Evolutionary conservation across 2,329 filamentous ascomycete species (phyloP).

Genomic region (Ophiostoma pallidulum): DNA sequence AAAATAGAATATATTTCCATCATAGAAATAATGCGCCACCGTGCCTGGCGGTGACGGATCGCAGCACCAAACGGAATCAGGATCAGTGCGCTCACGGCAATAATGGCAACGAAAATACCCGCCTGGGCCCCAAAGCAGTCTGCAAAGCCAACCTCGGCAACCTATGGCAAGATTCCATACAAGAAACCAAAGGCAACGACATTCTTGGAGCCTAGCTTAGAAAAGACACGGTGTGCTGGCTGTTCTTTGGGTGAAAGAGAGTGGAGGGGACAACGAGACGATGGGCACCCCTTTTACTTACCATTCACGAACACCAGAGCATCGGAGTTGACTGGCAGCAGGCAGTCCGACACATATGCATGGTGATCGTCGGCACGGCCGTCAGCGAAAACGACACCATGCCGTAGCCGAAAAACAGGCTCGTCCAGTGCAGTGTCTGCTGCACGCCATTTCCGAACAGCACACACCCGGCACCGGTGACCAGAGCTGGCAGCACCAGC

Average conservation of each 20-base stretch:
- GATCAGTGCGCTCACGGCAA: slow-evolving; percentile 20
- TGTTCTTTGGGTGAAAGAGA: too few species aligned
- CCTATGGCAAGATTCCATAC: slow-evolving; percentile 35
- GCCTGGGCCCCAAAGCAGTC: slow-evolving; percentile 23
- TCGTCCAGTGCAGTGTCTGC: slow-evolving; percentile 31
- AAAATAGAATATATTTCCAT: not conserved
- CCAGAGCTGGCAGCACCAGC: slow-evolving; percentile 29
- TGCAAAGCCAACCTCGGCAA: slow-evolving; percentile 21
- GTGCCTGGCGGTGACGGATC: slow-evolving; percentile 22
- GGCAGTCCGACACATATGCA: slow-evolving; percentile 33
- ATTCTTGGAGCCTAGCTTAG: slow-evolving; percentile 29
- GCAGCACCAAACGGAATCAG: slow-evolving; percentile 21
- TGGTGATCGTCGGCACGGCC: slow-evolving; percentile 32
- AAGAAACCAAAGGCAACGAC: slow-evolving; percentile 39
- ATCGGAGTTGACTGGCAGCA: slow-evolving; percentile 24
- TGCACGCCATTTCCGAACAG: slow-evolving; percentile 36
- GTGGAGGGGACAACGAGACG: slow-evolving; percentile 3
- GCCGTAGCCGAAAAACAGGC: slow-evolving; percentile 36
- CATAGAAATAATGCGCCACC: slow-evolving; percentile 22
- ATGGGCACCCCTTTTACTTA: too few species aligned
- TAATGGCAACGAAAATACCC: slow-evolving; percentile 22
- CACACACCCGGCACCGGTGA: slow-evolving; percentile 33
- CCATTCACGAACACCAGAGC: slow-evolving; percentile 26
- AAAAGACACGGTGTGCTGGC: too few species aligned
- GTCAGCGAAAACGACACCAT: slow-evolving; percentile 35